Evolutionary conservation across 2,329 filamentous ascomycete genomes (phyloP).

Genomic region (Curvularia sp.): DNA sequence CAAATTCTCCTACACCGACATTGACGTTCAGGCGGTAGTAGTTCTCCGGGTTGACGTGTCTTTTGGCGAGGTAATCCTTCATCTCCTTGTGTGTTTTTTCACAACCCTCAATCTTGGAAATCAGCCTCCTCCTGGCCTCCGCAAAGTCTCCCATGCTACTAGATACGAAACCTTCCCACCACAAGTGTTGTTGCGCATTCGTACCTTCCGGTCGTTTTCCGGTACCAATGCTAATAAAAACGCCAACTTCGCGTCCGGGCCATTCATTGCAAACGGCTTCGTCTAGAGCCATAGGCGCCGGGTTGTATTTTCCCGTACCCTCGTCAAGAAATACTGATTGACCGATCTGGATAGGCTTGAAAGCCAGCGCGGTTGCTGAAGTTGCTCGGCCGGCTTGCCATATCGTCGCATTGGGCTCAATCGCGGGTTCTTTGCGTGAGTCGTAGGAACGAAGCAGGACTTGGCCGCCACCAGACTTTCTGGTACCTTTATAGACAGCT

Average conservation of each 20-base stretch:
- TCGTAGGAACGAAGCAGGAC: conserved; percentile 91
- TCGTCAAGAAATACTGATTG: conserved; percentile 95
- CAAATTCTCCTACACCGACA: conserved; percentile 93
- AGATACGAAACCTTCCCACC: conserved; percentile 87
- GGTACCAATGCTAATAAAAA: conserved; percentile 93
- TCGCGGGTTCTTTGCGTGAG: conserved; percentile 86
- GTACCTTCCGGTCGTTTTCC: conserved; percentile 80
- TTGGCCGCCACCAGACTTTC: conserved; percentile 66
- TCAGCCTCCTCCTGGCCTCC: conserved; percentile 82
- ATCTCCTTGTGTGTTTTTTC: conserved; percentile 89
- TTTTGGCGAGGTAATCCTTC: conserved; percentile 77
- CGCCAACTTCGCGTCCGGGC: conserved; percentile 90
- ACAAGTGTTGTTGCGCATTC: conserved; percentile 72
- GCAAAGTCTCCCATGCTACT: conserved; percentile 82
- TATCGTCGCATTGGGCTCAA: conserved; percentile 92
- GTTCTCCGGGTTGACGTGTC: conserved; percentile 83
- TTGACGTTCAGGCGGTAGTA: conserved; percentile 98
- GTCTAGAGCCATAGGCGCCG: conserved; percentile 81
- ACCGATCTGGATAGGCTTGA: conserved; percentile 93
- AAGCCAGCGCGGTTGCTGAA: conserved; percentile 85
- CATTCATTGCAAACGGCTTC: conserved; percentile 93
- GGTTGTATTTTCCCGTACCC: conserved; percentile 90
- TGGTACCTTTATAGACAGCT: conserved; percentile 85
- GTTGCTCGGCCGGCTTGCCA: conserved; percentile 98
- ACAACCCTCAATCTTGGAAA: conserved; percentile 93